Evolutionary conservation across 108 stramenopile genomes (phyloP).

Genomic region (Schizochytrium sp.): DNA sequence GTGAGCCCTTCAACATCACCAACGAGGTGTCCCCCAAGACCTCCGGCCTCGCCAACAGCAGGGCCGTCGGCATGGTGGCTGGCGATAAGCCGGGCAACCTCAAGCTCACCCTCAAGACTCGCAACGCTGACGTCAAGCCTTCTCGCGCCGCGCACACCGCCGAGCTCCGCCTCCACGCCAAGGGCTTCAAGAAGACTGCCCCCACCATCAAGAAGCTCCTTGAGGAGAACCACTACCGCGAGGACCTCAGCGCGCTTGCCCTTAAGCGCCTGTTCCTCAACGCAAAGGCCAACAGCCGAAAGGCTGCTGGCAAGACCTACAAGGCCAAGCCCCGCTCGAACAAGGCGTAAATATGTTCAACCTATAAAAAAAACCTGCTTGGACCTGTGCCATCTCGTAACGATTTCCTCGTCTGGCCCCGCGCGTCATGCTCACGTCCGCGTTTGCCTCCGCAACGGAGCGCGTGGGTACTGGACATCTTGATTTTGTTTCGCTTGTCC

Average conservation of each 20-base stretch:
- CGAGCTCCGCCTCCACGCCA: not conserved
- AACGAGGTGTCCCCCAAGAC: not conserved
- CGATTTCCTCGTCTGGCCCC: not conserved
- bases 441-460: too few species aligned
- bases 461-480: too few species aligned
- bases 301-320: not conserved
- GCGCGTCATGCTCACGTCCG: not conserved
- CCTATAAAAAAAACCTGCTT: not conserved
- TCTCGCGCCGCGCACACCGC: not conserved
- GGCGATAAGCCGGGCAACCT: not conserved
- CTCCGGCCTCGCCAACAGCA: slow-evolving; percentile 17
- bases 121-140: not conserved
- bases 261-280: not conserved
- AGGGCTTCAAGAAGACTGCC: not conserved
- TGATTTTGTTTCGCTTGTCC: too few species aligned
- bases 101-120: not conserved
- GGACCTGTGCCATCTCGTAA: not conserved
- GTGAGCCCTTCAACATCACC: not conserved
- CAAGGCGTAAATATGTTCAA: not conserved
- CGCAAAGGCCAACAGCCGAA: not conserved
- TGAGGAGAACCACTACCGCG: not conserved
- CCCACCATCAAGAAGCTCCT: not conserved
- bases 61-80: not conserved
- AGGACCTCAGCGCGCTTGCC: not conserved
- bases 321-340: not conserved